Base-by-base conservation (phyloP, 805 yeast species). In the Lipomyces mesembrius region DNA sequence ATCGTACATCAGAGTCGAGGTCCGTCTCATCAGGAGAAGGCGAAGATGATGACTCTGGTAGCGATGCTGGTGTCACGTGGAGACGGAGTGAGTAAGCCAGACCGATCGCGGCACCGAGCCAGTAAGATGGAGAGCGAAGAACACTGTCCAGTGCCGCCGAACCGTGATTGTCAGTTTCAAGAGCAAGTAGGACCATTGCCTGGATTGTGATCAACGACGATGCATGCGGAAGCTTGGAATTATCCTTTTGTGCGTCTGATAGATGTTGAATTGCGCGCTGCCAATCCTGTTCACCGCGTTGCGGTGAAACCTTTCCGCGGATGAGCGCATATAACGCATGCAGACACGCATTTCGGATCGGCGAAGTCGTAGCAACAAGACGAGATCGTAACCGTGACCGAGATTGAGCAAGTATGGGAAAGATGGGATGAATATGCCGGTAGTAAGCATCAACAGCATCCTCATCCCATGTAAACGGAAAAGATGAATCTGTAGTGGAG, bases 81-180 rank as follows among this genome's bases (percentile, higher is more conserved):
- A 77, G 73, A 34, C 72, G 64, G 58, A 64, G 66, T 1, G 71
- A 62, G n/a, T 71, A 71, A 11, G 75, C 72, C 27, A 74, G 63
- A n/a, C 75, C 73, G n/a, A 78, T 74, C 5, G 80, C 79, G 6
- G 80, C 73, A 1, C 80, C 81, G 8, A 80, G 73, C 77, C 79
- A 77, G 39, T 72, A 54, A 34, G 70, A 39, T 6, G 34, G 35
- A 22, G 70, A 64, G 12, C 57, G 62, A 27, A 61, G 57, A 8
- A 46, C 58, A 35, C 49, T 49, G 5, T 57, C 63, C 11, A 70
- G 56, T 12, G 63, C 61, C 11, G 64, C 59, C 25, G 67, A 60
- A 2, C 70, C 72, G 22, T 60, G 72, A 27, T 58, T 65, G 20
- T 74, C 79, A 73, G 74, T 61, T 73, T 79, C 71, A 29, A 71